Evolutionary conservation across 2,329 filamentous ascomycete genomes (phyloP), one percentile per base, ranked within the genome.

Genomic region (Zalaria obscura): DNA sequence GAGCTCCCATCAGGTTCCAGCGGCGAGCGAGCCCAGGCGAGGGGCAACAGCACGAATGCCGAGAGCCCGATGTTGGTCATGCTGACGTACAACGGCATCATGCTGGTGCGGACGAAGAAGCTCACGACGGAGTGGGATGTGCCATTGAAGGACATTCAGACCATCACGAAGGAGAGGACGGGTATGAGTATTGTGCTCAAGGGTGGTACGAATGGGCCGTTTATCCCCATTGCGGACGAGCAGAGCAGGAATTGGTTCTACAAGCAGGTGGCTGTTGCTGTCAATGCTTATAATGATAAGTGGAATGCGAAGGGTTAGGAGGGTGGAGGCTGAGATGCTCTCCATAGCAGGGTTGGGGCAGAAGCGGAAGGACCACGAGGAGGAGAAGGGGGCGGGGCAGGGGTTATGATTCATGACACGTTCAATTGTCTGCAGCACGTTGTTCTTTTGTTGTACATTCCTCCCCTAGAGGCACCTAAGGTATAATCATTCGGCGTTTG

Each of bases 101-200:
- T 98, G 71, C 76, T 96, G 42, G 84, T 98, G 47, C 76, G 87
- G 51, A 86, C 83, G 40, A 83, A 87, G 66, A 81, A 82, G 56
- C 69, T 98, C 54, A 80, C 77, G 40, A 88, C 80, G 11, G 89
- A 96, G 63, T 98, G 91, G 91, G 91, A 98, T 55, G 86, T 96
- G 7, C 83, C 86, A 26, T 70, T 98, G 49, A 95, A 91, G 56
- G 91, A 98, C 58, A 78, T 98, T 18, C 88, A 96, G 68, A 96
- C 88, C 0, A 96, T 98, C 49, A 83, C 81, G 36, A 98, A 96
- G 67, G 93, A 98, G 69, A 72, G 91, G 40, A 98, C 91, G 0
- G 93, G 91, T 0, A 78, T 98, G 64, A 88, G 84, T 50, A 75
- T 98, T 47, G 80, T 83, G 37, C 66, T 96, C 49, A 83, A 93